Conservation (phyloP, 352 stramenopile genomes). For the Phytophthora capsici region DNA sequence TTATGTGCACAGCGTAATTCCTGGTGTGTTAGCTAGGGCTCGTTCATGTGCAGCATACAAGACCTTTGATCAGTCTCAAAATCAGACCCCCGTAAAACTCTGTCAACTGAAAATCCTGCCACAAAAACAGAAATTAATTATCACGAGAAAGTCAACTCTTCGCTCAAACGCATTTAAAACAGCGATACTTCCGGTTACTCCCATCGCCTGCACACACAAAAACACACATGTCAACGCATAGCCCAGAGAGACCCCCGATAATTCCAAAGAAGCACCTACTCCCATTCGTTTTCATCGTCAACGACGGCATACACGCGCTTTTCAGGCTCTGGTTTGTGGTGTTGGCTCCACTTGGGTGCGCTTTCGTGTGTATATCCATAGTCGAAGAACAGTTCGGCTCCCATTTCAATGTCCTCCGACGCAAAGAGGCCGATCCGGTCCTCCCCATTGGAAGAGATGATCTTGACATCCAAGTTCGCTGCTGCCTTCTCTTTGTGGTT, state of each 20-base stretch:
- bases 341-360: slow-evolving; percentile 70
- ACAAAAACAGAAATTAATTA: not conserved
- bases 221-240: slow-evolving; percentile 10
- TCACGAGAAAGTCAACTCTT: not conserved
- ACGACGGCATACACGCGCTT: slow-evolving; percentile 29
- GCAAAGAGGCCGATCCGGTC: slow-evolving; percentile 93
- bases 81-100: no score
- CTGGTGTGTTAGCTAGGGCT: no score
- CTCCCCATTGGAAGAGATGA: slow-evolving; percentile 89
- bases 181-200: slow-evolving; percentile 8
- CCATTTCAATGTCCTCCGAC: slow-evolving; percentile 83
- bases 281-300: slow-evolving; percentile 48
- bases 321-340: slow-evolving; percentile 5
- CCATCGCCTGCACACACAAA: slow-evolving; percentile 25
- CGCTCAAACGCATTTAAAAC: not conserved
- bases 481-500: slow-evolving; percentile 71
- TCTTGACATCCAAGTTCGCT: slow-evolving; percentile 86
- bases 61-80: no score
- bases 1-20: no score
- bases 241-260: not conserved
- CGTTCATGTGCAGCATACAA: no score
- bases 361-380: slow-evolving; percentile 77
- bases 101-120: no score
- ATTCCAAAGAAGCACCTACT: slow-evolving; percentile 29
- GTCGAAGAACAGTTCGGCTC: slow-evolving; percentile 84